Evolutionary conservation across 441 rosid genomes (phyloP).

Genomic region (Metrosideros polymorpha): DNA sequence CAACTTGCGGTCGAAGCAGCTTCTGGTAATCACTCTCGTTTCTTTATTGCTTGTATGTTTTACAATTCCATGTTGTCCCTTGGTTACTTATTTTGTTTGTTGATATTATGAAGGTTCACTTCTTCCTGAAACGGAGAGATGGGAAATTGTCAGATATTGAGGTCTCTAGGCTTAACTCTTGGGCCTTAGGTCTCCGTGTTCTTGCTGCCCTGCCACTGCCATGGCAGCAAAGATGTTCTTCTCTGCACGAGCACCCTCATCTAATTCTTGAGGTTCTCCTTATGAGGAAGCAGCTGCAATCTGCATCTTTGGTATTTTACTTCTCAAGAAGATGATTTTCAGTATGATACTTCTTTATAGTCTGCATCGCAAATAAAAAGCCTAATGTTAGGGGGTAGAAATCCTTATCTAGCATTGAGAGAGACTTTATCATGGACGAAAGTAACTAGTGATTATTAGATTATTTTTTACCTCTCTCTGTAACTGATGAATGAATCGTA

Average conservation of each 20-base stretch:
- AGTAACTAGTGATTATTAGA: background rate
- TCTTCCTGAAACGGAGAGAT: constrained; percentile 86
- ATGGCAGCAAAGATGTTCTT: constrained; percentile 99
- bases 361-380: background rate
- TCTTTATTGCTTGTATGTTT: background rate
- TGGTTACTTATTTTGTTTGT: constrained; percentile 1
- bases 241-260: constrained; percentile 93
- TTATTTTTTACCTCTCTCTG: background rate
- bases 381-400: background rate
- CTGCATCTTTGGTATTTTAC: constrained; percentile 74
- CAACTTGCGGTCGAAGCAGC: constrained; percentile 95
- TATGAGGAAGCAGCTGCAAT: constrained; percentile 94
- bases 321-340: background rate
- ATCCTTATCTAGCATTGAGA: background rate
- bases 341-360: background rate
- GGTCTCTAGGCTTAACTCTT: constrained; percentile 83
- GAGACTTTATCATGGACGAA: background rate
- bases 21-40: constrained; percentile 44
- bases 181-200: constrained; percentile 99
- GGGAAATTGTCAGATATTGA: constrained; percentile 80
- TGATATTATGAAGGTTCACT: constrained; percentile 68
- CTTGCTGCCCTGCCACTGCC: constrained; percentile 95
- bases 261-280: constrained; percentile 91
- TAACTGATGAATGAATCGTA: constrained; percentile 6
- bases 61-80: background rate